A percentile compares a stretch with the other conserved stretches of the same genome.
phyloP scores from a whole-genome alignment of 2,329 filamentous ascomycete genomes.

The Didymella pinodella region DNA sequence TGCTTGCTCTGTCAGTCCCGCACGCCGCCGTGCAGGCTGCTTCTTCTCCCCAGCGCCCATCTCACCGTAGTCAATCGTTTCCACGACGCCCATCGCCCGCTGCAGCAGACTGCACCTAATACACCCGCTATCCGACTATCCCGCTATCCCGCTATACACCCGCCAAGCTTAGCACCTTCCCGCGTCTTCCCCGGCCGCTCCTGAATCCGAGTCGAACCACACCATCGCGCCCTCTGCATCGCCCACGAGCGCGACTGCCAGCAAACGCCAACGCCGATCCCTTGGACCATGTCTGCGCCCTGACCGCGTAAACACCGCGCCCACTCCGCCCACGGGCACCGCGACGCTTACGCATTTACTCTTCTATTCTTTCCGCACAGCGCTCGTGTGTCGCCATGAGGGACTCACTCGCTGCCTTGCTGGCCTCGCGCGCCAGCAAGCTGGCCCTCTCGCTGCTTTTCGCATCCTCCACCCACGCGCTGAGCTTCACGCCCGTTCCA shows the following conservation, averaged over 20 bases:
- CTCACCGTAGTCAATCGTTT: constrained; percentile 53
- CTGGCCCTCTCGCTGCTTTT: constrained; percentile 48
- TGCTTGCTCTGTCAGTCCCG: constrained; percentile 23
- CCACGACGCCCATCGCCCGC: constrained; percentile 30
- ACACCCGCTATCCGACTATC: constrained; percentile 27
- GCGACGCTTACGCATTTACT: constrained; percentile 18
- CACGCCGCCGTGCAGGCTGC: constrained; percentile 30
- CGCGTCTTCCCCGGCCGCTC: constrained; percentile 30
- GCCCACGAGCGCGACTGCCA: constrained; percentile 11
- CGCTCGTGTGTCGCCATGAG: constrained; percentile 46
- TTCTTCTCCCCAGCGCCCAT: constrained; percentile 27
- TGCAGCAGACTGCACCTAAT: constrained; percentile 26
- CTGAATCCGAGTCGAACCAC: constrained; percentile 17
- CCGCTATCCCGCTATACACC: constrained; percentile 23
- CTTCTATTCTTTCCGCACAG: constrained; percentile 33
- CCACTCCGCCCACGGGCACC: constrained; percentile 22
- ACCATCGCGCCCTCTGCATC: constrained; percentile 20
- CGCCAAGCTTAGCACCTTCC: constrained; percentile 32
- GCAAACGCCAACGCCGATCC: constrained; percentile 12
- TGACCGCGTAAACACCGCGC: constrained; percentile 18
- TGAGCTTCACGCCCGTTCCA: constrained; percentile 68
- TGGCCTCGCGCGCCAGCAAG: constrained; percentile 49
- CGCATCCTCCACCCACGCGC: constrained; percentile 40
- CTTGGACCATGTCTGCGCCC: constrained; percentile 22
- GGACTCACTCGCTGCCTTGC: constrained; percentile 48